Percentiles rank a stretch among this genome's conserved stretches.
Conservation (phyloP, 371 early-diverging fungal species). For the Mortierella sp. region DNA sequence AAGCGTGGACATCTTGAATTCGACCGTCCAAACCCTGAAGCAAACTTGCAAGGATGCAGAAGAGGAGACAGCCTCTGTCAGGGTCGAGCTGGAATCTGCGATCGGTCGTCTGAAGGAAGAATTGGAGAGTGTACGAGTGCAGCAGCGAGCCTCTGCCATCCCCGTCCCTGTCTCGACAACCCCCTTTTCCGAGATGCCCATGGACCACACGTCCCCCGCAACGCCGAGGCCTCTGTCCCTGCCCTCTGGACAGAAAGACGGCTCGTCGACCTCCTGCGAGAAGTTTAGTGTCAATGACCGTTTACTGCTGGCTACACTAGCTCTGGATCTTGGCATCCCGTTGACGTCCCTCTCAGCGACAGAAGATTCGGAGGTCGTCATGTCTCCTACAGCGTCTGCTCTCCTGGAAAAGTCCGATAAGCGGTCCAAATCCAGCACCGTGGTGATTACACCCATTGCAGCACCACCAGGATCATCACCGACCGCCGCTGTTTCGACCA, state of each 20-base stretch:
- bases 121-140: slow-evolving; percentile 20
- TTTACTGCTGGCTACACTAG: slow-evolving; percentile 22
- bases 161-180: slow-evolving; percentile 30
- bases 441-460: slow-evolving; percentile 7
- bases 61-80: slow-evolving; percentile 1
- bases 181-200: not conserved
- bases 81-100: slow-evolving; percentile 15
- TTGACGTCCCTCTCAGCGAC: slow-evolving; percentile 23
- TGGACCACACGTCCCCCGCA: slow-evolving; percentile 8
- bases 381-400: slow-evolving; percentile 29
- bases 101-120: slow-evolving; percentile 27
- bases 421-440: slow-evolving; percentile 10
- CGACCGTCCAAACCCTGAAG: slow-evolving; percentile 29
- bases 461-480: slow-evolving; percentile 8
- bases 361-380: slow-evolving; percentile 4
- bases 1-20: slow-evolving; percentile 20
- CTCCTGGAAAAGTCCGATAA: slow-evolving; percentile 40
- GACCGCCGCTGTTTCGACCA: not conserved
- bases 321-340: slow-evolving; percentile 46
- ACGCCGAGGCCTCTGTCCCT: slow-evolving; percentile 19
- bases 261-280: not conserved
- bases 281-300: slow-evolving; percentile 18
- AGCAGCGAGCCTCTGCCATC: slow-evolving; percentile 32
- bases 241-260: not conserved
- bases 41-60: slow-evolving; percentile 19